Evolutionary conservation across 202 grass and related monocot species (phyloP).

Genomic region (Bolboschoenoplectus hybrid): DNA sequence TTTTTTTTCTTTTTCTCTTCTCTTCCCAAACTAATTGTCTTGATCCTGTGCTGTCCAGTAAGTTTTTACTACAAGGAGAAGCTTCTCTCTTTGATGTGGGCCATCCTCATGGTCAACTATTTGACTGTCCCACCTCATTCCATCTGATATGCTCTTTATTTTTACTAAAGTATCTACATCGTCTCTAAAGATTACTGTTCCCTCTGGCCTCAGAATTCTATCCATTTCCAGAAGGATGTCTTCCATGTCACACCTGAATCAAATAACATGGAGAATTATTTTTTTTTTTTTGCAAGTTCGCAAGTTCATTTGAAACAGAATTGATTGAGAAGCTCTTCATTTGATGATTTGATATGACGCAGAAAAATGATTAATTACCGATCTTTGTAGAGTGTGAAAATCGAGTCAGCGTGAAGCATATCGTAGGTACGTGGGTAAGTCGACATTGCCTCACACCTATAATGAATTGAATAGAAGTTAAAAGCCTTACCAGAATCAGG

Average conservation of each 20-base stretch:
- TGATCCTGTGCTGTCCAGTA: slow-evolving; percentile 76
- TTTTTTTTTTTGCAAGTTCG: background rate
- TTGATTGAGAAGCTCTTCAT: background rate
- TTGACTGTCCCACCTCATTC: slow-evolving; percentile 92
- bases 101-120: slow-evolving; percentile 89
- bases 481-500: background rate
- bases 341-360: background rate
- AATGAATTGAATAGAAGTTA: slow-evolving; percentile 26
- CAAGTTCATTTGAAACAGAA: background rate
- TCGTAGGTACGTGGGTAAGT: slow-evolving; percentile 89
- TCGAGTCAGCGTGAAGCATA: slow-evolving; percentile 69
- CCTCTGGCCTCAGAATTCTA: slow-evolving; percentile 78
- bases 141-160: slow-evolving; percentile 70
- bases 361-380: slow-evolving; percentile 48
- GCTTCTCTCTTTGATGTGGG: slow-evolving; percentile 73
- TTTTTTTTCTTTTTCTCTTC: background rate
- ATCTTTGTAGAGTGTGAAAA: slow-evolving; percentile 76
- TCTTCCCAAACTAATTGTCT: slow-evolving; percentile 39
- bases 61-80: slow-evolving; percentile 79
- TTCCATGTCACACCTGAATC: slow-evolving; percentile 75
- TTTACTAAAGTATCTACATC: slow-evolving; percentile 88
- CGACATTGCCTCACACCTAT: slow-evolving; percentile 84
- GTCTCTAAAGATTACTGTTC: slow-evolving; percentile 81
- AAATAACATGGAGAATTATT: background rate
- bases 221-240: slow-evolving; percentile 87